A percentile compares a stretch with the other conserved stretches of the same genome.
phyloP scores from a whole-genome alignment of 257 asterid species.

The Ballota nigra region DNA sequence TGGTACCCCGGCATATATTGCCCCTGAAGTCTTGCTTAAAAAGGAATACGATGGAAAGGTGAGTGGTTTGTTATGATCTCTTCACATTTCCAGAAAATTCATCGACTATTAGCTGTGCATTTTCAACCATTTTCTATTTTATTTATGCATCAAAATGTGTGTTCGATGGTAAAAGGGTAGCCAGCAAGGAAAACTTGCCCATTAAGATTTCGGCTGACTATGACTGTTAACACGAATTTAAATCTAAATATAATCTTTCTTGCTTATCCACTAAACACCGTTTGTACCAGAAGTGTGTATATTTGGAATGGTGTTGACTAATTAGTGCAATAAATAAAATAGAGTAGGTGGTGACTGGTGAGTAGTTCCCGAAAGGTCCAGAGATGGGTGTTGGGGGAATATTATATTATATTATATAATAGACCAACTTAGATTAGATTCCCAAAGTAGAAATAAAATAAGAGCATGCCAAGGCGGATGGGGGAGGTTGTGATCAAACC shows the following conservation, averaged over 20 bases:
- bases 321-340: constrained; percentile 6
- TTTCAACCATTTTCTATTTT: background rate
- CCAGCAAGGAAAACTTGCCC: background rate
- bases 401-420: background rate
- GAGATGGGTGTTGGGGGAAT: background rate
- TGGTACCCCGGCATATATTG: constrained; percentile 99
- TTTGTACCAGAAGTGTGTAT: background rate
- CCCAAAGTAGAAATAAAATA: constrained; percentile 14
- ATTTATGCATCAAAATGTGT: background rate
- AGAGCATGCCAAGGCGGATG: background rate
- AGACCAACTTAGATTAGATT: background rate
- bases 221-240: background rate
- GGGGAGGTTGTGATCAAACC: background rate
- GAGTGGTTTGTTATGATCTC: constrained; percentile 3
- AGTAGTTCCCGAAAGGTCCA: constrained; percentile 10
- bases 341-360: constrained; percentile 2
- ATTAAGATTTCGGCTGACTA: background rate
- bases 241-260: background rate
- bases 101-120: background rate
- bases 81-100: background rate
- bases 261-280: background rate
- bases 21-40: constrained; percentile 92
- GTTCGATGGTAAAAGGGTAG: background rate
- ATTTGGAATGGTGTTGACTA: constrained; percentile 1
- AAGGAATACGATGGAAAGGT: constrained; percentile 99